A percentile compares a stretch with the other conserved stretches of the same genome.
Evolutionary conservation across 2,329 filamentous ascomycete species (phyloP).

Genomic region (Magnaporthales sp.): DNA sequence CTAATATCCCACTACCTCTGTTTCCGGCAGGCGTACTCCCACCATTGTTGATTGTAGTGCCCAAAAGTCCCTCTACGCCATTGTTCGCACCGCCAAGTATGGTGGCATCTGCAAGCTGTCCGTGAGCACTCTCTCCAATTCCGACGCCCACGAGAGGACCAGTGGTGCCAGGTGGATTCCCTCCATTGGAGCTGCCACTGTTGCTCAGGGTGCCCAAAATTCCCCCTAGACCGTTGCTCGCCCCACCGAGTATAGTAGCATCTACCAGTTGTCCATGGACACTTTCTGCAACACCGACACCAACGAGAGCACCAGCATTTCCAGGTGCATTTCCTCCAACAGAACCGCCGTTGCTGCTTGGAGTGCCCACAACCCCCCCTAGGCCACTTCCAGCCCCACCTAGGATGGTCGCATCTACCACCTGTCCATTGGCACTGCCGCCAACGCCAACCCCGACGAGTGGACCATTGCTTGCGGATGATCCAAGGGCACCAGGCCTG

Average conservation of each 20-base stretch:
- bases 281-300: neutral
- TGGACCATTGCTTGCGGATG: neutral
- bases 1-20: neutral
- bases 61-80: neutral
- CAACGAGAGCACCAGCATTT: neutral
- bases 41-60: neutral
- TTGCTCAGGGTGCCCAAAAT: neutral
- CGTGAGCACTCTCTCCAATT: neutral
- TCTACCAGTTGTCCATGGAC: neutral
- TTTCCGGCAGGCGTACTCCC: slow-evolving; percentile 1
- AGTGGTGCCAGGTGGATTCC: neutral
- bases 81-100: neutral
- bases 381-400: neutral
- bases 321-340: neutral
- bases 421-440: neutral
- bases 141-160: neutral
- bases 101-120: neutral
- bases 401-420: neutral
- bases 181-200: neutral
- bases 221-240: neutral
- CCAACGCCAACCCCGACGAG: neutral
- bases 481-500: neutral
- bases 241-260: neutral
- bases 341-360: neutral
- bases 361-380: neutral